phyloP scores from a whole-genome alignment of 805 yeast species.

The Metschnikowia noctiluminum region DNA sequence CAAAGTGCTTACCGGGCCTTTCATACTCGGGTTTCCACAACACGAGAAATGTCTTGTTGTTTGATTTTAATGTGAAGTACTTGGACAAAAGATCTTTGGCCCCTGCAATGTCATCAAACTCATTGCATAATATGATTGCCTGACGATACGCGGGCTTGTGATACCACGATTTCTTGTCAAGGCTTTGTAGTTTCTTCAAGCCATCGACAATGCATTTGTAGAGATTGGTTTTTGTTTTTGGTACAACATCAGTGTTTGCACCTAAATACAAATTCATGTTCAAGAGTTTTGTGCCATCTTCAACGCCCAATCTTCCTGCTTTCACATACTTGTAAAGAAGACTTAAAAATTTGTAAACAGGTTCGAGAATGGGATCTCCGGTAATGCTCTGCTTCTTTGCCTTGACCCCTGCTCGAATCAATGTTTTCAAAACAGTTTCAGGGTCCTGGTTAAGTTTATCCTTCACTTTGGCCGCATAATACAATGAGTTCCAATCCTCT shows the following conservation, averaged over 20 bases:
- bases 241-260: slow-evolving; percentile 4
- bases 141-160: slow-evolving; percentile 77
- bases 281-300: slow-evolving; percentile 40
- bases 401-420: slow-evolving; percentile 43
- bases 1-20: slow-evolving; percentile 89
- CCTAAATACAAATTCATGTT: slow-evolving; percentile 28
- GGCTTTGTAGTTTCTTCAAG: slow-evolving; percentile 44
- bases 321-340: slow-evolving; percentile 54
- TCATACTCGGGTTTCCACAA: slow-evolving; percentile 95
- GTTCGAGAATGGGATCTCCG: slow-evolving; percentile 66
- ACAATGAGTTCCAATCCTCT: slow-evolving; percentile 60
- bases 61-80: slow-evolving; percentile 62
- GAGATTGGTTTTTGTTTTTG: slow-evolving; percentile 26
- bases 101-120: slow-evolving; percentile 45
- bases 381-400: slow-evolving; percentile 38
- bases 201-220: slow-evolving; percentile 41
- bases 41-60: slow-evolving; percentile 67
- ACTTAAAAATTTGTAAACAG: slow-evolving; percentile 67
- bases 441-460: slow-evolving; percentile 44
- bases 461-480: slow-evolving; percentile 56
- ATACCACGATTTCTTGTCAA: slow-evolving; percentile 88
- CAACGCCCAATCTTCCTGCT: slow-evolving; percentile 28
- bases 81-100: slow-evolving; percentile 65
- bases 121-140: slow-evolving; percentile 58
- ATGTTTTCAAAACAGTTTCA: slow-evolving; percentile 34